These are phyloP conservation scores for Alternaria viburni DNA, from an alignment of 2,329 filamentous ascomycete species.

Conservation along the genomic window DNA sequence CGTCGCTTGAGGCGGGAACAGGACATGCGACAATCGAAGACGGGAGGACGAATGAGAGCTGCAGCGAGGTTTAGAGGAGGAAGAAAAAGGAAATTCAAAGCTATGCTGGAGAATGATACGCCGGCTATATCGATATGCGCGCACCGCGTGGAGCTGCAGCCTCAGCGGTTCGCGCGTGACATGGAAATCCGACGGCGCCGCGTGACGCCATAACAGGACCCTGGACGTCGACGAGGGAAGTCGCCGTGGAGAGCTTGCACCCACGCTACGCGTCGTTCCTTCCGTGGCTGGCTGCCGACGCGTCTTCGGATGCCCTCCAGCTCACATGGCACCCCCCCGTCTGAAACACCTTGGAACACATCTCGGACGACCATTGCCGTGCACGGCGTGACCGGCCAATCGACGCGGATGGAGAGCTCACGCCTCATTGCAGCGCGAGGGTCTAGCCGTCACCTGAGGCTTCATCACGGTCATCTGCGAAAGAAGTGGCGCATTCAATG, in stretches of 20 bases:
- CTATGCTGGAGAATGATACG: conserved; percentile 6
- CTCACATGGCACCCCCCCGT: conserved; percentile 13
- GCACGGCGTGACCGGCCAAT: conserved; percentile 8
- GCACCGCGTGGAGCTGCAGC: conserved; percentile 5
- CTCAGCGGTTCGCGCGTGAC: conserved; percentile 24
- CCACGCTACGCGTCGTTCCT: conserved; percentile 14
- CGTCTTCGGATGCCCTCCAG: neutral
- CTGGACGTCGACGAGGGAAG: conserved; percentile 5
- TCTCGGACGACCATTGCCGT: conserved; percentile 4
- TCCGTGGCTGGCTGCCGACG: conserved; percentile 2
- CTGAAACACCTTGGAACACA: conserved; percentile 17
- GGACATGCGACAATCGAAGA: conserved; percentile 12
- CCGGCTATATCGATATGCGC: conserved; percentile 4
- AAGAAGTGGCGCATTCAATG: neutral
- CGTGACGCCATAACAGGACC: conserved; percentile 19
- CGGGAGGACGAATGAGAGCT: conserved; percentile 9
- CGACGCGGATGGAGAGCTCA: neutral
- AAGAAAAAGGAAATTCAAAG: neutral
- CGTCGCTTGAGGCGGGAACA: conserved; percentile 24
- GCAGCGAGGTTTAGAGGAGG: neutral
- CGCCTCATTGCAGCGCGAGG: conserved; percentile 1
- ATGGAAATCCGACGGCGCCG: conserved; percentile 11
- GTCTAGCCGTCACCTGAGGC: conserved; percentile 13
- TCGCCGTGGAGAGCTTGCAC: conserved; percentile 2
- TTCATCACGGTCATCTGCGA: conserved; percentile 21